Evolutionary conservation across 2,329 filamentous ascomycete species (phyloP).

Genomic region (Corinectria fuckeliana): DNA sequence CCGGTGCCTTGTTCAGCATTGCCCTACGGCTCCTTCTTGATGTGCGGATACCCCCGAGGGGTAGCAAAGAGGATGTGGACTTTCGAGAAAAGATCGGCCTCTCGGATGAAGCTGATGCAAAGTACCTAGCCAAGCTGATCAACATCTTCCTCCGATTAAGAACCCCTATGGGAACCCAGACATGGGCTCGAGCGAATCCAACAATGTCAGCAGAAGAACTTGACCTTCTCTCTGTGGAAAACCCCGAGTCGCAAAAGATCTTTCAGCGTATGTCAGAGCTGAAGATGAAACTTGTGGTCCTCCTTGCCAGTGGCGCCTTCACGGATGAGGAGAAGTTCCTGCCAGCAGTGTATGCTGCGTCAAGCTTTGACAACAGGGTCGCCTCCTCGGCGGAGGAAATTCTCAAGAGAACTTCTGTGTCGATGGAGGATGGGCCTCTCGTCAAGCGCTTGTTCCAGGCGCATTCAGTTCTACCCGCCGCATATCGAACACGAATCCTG

Average conservation of each 20-base stretch:
- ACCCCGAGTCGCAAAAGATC: constrained; percentile 68
- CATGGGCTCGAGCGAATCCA: constrained; percentile 43
- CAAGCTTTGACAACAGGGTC: constrained; percentile 81
- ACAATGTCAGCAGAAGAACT: constrained; percentile 41
- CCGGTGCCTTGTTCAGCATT: constrained; percentile 77
- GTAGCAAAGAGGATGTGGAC: constrained; percentile 76
- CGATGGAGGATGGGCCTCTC: constrained; percentile 72
- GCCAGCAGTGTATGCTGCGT: constrained; percentile 81
- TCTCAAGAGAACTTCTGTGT: constrained; percentile 78
- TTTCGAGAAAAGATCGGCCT: constrained; percentile 73
- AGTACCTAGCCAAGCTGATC: constrained; percentile 77
- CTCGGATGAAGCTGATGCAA: constrained; percentile 69
- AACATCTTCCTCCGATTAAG: constrained; percentile 70
- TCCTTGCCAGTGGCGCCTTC: constrained; percentile 87
- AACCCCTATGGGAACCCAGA: constrained; percentile 39
- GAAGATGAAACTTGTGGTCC: constrained; percentile 66
- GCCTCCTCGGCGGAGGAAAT: constrained; percentile 88
- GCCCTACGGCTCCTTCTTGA: constrained; percentile 77
- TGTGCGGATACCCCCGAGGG: constrained; percentile 75
- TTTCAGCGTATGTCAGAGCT: constrained; percentile 48
- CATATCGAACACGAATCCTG: constrained; percentile 80
- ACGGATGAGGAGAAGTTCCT: constrained; percentile 82
- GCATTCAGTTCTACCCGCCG: constrained; percentile 75
- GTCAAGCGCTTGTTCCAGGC: constrained; percentile 73
- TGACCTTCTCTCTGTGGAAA: constrained; percentile 40